Conservation (phyloP, 192 early-diverging fungal genomes). For the Umbelopsis sp. region DNA sequence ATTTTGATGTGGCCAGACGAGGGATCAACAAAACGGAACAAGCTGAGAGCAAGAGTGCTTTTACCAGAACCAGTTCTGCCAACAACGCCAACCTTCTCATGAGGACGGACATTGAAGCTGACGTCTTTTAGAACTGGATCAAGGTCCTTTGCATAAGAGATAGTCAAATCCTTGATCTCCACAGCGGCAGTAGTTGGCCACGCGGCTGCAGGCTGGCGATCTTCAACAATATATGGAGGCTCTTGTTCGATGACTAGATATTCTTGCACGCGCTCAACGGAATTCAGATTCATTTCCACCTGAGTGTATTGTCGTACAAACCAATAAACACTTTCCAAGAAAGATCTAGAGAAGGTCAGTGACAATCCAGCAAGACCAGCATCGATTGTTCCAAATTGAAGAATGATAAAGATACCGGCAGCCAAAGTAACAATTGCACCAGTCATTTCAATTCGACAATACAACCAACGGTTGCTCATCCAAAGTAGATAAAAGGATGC, state of each 20-base stretch:
- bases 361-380: conserved; percentile 84
- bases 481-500: conserved; percentile 79
- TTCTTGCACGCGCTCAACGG: conserved; percentile 84
- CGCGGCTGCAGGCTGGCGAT: conserved; percentile 47
- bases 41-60: conserved; percentile 64
- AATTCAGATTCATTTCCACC: conserved; percentile 86
- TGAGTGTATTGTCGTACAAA: conserved; percentile 66
- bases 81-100: conserved; percentile 87
- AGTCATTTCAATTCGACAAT: conserved; percentile 70
- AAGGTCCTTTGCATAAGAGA: conserved; percentile 68
- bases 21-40: conserved; percentile 76
- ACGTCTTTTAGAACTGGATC: conserved; percentile 30
- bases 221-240: conserved; percentile 58
- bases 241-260: conserved; percentile 85
- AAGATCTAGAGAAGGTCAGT: conserved; percentile 78
- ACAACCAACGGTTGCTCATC: conserved; percentile 80
- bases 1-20: conserved; percentile 65
- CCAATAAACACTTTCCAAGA: conserved; percentile 67
- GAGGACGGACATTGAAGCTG: conserved; percentile 59
- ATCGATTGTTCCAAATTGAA: conserved; percentile 54
- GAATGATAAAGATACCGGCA: conserved; percentile 65
- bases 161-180: conserved; percentile 57
- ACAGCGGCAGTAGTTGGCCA: conserved; percentile 70
- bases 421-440: conserved; percentile 71
- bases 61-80: conserved; percentile 81